Percentiles rank a stretch among this genome's conserved stretches.
These are phyloP conservation scores for Microbotryum intermedium DNA, from an alignment of 1,284 basidiomycete genomes.

Conservation along the genomic window DNA sequence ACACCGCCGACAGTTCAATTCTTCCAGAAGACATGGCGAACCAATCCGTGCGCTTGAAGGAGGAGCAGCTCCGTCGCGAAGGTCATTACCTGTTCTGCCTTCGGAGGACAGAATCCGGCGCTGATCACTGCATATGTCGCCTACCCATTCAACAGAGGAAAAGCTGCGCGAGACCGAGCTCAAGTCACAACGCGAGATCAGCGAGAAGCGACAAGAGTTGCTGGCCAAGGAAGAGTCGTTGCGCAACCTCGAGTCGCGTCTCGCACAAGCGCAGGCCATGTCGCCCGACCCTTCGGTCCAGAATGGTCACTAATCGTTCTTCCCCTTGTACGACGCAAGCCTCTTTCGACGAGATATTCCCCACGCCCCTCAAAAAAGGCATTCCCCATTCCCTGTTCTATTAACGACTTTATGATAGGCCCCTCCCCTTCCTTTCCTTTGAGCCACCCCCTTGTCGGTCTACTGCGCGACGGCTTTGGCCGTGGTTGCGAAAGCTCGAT, in stretches of 20 bases:
- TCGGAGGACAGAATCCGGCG: no score
- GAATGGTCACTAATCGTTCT: no score
- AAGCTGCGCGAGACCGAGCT: constrained; percentile 98
- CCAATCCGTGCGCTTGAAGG: constrained; percentile 93
- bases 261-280: constrained; percentile 57
- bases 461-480: no score
- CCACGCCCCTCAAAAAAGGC: no score
- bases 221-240: constrained; percentile 43
- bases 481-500: no score
- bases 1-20: constrained; percentile 44
- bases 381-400: no score
- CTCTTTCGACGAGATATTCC: no score
- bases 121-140: not conserved
- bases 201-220: constrained; percentile 95
- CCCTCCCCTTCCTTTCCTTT: no score
- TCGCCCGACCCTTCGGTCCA: no score
- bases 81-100: constrained; percentile 30
- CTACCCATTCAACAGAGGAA: constrained; percentile 53
- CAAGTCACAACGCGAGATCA: constrained; percentile 96
- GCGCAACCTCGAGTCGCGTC: constrained; percentile 78
- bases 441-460: no score
- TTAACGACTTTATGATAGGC: no score
- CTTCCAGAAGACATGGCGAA: constrained; percentile 92
- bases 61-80: constrained; percentile 94
- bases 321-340: no score